These are phyloP conservation scores for Cystoisospora suis DNA, from an alignment of 169 alveolate genomes.

Conservation along the genomic window DNA sequence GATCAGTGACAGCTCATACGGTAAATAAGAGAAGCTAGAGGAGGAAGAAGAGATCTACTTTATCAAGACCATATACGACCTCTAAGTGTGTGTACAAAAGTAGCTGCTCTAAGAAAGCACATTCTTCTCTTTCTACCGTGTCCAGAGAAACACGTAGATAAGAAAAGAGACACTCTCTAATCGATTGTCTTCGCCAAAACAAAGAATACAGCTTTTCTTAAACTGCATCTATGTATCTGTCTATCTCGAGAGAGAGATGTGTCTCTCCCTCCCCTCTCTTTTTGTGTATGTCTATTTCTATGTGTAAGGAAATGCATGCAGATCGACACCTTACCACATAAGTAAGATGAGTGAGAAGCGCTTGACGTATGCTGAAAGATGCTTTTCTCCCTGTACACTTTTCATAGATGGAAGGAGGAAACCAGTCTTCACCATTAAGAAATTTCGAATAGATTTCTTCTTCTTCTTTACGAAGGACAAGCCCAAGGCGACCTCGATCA, in stretches of 20 bases:
- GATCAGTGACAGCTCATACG: neutral
- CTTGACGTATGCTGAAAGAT: neutral
- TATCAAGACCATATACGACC: neutral
- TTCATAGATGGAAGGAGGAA: slow-evolving; percentile 5
- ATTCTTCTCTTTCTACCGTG: neutral
- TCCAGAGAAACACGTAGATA: neutral
- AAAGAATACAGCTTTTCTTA: no score
- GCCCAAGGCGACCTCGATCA: no score
- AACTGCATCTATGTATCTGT: no score
- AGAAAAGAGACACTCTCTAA: neutral
- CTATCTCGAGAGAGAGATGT: no score
- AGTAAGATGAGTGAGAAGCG: neutral
- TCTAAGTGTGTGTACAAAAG: neutral
- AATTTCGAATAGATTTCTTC: no score
- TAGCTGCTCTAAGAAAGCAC: neutral
- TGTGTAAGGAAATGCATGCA: neutral
- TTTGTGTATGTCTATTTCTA: no score
- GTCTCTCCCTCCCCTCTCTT: no score
- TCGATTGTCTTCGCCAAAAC: no score
- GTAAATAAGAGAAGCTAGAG: no score
- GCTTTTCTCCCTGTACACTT: slow-evolving; percentile 2
- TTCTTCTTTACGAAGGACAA: no score
- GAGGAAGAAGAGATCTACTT: neutral
- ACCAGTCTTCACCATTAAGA: no score
- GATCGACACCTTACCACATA: neutral